Evolutionary conservation across 2,329 filamentous ascomycete genomes (phyloP), one percentile per base, ranked within the genome.

Genomic region (Claviceps citrina): DNA sequence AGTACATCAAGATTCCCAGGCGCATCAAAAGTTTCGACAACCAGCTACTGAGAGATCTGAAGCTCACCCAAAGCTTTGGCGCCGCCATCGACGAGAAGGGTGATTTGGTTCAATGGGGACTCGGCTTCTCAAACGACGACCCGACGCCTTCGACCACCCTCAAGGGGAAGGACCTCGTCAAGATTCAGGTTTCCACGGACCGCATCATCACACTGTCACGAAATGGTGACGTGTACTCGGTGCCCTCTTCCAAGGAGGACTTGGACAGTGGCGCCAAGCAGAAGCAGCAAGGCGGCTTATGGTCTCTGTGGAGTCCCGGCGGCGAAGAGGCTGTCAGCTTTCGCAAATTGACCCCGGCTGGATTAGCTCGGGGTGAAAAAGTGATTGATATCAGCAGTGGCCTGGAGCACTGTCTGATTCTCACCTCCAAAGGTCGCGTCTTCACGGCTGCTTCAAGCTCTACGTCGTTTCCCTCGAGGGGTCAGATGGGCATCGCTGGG

Each of bases 51-150:
- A 73, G 89, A 36, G 91, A 95, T 55, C 66, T 96, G 46, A 94
- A 93, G 63, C 63, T 96, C 37, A 84, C 86, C 43, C 71, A 76
- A 40, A 74, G 76, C 31, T 87, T 93, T 55, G 91, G 84, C 7
- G 89, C 78, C 4, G 91, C 91, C 8, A 79, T 96, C 31, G 81
- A 79, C 4, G 87, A 95, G 56, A 78, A 80, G 46, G 91, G 91
- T 4, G 82, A 96, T 55, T 59, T 98, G 33, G 67, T 95, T 10
- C 87, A 96, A 62, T 98, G 91, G 91, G 91, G 91, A 1, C 69
- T 70, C 3, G 84, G 70, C 3, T 95, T 81, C 55, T 81, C 80
- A 6, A 68, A 72, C 41, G 68, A 74, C 4, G 65, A 74, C 24
- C 71, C 66, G 8, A 63, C 67, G 24, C 91, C 89, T 0, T 69